Evolutionary conservation across 108 stramenopile species (phyloP).

Genomic region (Cyclotella choctawhatcheeana): DNA sequence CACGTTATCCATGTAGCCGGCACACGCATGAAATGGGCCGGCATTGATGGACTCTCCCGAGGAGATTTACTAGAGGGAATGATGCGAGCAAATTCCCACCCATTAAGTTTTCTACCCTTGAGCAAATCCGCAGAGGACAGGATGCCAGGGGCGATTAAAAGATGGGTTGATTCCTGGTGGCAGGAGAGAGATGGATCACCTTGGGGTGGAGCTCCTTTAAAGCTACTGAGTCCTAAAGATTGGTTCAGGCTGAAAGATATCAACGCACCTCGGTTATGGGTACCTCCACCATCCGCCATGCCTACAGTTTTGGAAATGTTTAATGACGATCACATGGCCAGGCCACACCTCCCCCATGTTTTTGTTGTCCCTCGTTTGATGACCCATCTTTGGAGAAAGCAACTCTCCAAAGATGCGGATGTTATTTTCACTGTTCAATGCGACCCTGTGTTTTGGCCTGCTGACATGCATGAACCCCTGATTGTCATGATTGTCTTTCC

Average conservation of each 20-base stretch:
- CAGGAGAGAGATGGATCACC: not conserved
- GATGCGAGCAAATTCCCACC: slow-evolving; percentile 33
- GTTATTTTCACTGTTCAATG: slow-evolving; percentile 14
- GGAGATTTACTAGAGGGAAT: slow-evolving; percentile 45
- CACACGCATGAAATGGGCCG: slow-evolving; percentile 48
- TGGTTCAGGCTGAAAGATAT: slow-evolving; percentile 22
- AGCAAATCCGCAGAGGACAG: slow-evolving; percentile 16
- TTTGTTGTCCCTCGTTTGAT: slow-evolving; percentile 29
- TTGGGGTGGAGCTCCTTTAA: slow-evolving; percentile 1
- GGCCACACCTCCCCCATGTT: slow-evolving; percentile 32
- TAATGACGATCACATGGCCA: slow-evolving; percentile 2
- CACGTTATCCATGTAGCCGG: slow-evolving; percentile 51
- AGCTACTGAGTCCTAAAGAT: not conserved
- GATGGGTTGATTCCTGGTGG: slow-evolving; percentile 23
- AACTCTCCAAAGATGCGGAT: slow-evolving; percentile 22
- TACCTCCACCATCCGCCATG: slow-evolving; percentile 22
- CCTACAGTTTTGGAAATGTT: slow-evolving; percentile 4
- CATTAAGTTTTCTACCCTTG: slow-evolving; percentile 11
- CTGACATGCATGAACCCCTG: slow-evolving; percentile 20
- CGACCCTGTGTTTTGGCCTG: slow-evolving; percentile 11
- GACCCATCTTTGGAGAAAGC: slow-evolving; percentile 33
- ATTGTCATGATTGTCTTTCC: slow-evolving; percentile 45
- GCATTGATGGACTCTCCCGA: slow-evolving; percentile 49
- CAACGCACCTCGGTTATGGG: slow-evolving; percentile 12
- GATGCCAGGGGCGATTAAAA: not conserved